Evolutionary conservation across 1,284 basidiomycete genomes (phyloP), one percentile per base, ranked within the genome.

Genomic region (Nidula niveotomentosa): DNA sequence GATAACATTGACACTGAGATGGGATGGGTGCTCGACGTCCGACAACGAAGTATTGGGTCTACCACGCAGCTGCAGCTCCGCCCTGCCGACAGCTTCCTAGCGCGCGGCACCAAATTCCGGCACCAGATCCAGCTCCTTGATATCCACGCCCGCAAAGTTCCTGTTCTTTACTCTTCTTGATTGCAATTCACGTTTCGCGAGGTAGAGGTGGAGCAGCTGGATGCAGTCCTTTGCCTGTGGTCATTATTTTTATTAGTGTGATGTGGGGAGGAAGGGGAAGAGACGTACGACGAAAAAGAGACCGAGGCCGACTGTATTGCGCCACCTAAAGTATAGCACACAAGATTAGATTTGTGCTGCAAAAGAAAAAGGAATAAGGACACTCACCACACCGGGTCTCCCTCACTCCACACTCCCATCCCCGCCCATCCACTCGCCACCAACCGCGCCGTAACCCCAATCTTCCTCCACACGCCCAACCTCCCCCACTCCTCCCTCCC

Each of bases 381-480:
- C 7, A 60, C 76, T 52, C 53, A 86, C 88, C 89, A 91, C 8
- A 91, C 85, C 9, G 88, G 89, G 66, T 91, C 88, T 48, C 78
- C 76, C 57, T 83, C 81, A 6, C 76, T 74, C 86, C 84, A 90
- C 6, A 76, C 75, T 55, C 74, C 75, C 10, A 82, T 81, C 17
- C 84, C 85, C 13, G 80, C 76, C 71, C 78, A 79, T 8, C 81
- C 69, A 39, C 77, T 72, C 57, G 81, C 57, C 1, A 76, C 72
- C 43, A 80, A 60, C 55, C 69, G 68, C 34, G 79, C 53, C n/a
- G 69, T 69, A 33, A 72, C 57, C 13, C 68, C 68, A 7, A 67
- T 36, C 51, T 68, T 64, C 48, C 62, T 58, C 52, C 68, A 47
- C 7, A 58, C 37, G 5, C 60, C 62, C 57, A 66, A 36, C 12